Evolutionary conservation across 2,329 filamentous ascomycete species (phyloP).

Genomic region (Dactylellina drechsleri): DNA sequence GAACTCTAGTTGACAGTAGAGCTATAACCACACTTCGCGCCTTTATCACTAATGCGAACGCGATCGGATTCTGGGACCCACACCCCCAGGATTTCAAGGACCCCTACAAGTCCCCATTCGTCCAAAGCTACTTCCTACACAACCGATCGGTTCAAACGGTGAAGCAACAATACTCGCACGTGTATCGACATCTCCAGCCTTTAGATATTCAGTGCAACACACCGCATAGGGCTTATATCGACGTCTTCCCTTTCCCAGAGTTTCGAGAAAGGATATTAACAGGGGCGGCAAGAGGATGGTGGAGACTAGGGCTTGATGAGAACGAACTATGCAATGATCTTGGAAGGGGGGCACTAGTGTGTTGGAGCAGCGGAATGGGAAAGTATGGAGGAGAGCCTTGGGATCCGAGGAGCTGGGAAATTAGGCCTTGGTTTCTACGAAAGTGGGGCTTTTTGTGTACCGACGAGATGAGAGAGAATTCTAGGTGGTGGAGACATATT

Average conservation of each 20-base stretch:
- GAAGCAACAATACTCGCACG: slow-evolving; percentile 22
- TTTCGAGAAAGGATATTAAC: slow-evolving; percentile 34
- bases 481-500: slow-evolving; percentile 35
- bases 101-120: slow-evolving; percentile 45
- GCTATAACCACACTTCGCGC: slow-evolving; percentile 30
- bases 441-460: slow-evolving; percentile 35
- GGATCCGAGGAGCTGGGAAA: slow-evolving; percentile 48
- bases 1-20: slow-evolving; percentile 7
- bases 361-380: slow-evolving; percentile 35
- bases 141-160: slow-evolving; percentile 32
- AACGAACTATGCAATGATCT: slow-evolving; percentile 42
- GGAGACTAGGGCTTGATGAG: slow-evolving; percentile 14
- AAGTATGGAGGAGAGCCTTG: slow-evolving; percentile 41
- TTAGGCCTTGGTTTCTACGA: slow-evolving; percentile 38
- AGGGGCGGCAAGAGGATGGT: slow-evolving; percentile 6
- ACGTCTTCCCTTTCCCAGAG: slow-evolving; percentile 36
- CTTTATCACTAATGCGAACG: slow-evolving; percentile 27
- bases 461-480: slow-evolving; percentile 42
- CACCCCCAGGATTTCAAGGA: slow-evolving; percentile 45
- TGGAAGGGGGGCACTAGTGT: slow-evolving; percentile 36
- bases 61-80: slow-evolving; percentile 35
- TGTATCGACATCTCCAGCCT: slow-evolving; percentile 9
- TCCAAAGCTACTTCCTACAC: slow-evolving; percentile 44
- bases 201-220: slow-evolving; percentile 32
- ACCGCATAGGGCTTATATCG: slow-evolving; percentile 37